Conservation (phyloP, 1,284 basidiomycete genomes). For the Apiotrichum akiyoshidainum region DNA sequence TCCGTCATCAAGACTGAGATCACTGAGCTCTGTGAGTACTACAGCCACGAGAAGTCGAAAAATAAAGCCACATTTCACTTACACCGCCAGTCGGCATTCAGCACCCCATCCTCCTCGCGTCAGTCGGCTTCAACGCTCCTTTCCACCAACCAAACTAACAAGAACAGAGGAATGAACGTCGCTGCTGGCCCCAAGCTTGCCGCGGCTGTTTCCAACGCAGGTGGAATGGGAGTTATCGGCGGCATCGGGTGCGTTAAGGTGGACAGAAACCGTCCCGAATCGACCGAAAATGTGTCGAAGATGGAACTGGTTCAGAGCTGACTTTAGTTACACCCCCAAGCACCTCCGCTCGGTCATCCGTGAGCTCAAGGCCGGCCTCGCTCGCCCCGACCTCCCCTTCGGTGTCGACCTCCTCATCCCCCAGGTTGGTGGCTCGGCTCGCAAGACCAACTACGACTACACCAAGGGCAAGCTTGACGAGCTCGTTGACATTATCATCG, state of each 20-base stretch:
- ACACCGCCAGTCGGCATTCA: conserved; percentile 61
- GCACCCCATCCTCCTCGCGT: conserved; percentile 80
- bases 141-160: no score
- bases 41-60: neutral
- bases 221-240: conserved; percentile 82
- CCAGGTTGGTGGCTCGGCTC: conserved; percentile 71
- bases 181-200: conserved; percentile 80
- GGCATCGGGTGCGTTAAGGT: conserved; percentile 65
- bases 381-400: conserved; percentile 58
- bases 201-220: conserved; percentile 72
- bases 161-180: conserved; percentile 69
- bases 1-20: conserved; percentile 60
- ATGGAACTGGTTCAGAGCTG: no score
- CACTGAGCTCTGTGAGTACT: conserved; percentile 65
- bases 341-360: conserved; percentile 60
- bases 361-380: conserved; percentile 66
- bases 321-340: conserved; percentile 36
- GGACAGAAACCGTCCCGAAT: neutral
- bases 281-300: no score
- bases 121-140: no score
- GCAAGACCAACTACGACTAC: conserved; percentile 67
- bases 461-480: conserved; percentile 67
- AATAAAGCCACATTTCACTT: conserved; percentile 5
- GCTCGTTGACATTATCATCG: conserved; percentile 79
- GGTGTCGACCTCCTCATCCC: conserved; percentile 83